These are phyloP conservation scores for Gracilariopsis chorda DNA, from an alignment of 23 red algal genomes.

Conservation along the genomic window DNA sequence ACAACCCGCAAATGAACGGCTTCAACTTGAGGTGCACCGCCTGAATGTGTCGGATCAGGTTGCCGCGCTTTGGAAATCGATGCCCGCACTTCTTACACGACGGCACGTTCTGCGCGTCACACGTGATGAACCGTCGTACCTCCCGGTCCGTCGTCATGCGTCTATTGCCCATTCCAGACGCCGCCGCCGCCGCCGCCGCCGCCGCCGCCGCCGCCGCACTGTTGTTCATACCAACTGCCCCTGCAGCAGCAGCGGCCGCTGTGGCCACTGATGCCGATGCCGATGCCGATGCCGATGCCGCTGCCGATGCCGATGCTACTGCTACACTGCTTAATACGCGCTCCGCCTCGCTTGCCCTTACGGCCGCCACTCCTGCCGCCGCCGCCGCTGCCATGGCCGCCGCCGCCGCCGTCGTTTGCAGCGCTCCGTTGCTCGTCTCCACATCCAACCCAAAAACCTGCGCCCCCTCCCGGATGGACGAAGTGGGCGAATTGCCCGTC, in stretches of 20 bases:
- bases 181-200: background rate
- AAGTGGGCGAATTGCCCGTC: background rate
- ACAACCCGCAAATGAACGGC: slow-evolving; percentile 40
- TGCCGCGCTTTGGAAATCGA: slow-evolving; percentile 41
- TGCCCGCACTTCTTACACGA: slow-evolving; percentile 20
- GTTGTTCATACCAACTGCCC: no score
- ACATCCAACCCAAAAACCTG: background rate
- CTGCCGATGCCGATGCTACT: no score
- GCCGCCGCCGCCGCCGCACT: background rate
- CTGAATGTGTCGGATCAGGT: slow-evolving; percentile 53
- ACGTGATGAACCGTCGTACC: slow-evolving; percentile 8
- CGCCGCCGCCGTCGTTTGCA: background rate
- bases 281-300: no score
- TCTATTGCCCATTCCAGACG: background rate
- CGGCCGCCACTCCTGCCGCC: no score
- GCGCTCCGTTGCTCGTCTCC: background rate
- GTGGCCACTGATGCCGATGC: no score
- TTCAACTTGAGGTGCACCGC: slow-evolving; percentile 71
- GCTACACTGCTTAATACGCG: no score
- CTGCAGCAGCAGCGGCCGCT: no score
- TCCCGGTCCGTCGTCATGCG: background rate
- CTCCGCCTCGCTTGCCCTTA: no score
- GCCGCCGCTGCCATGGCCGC: background rate
- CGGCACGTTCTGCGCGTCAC: slow-evolving; percentile 1
- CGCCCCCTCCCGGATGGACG: background rate